phyloP scores from a whole-genome alignment of 495 filamentous ascomycete species.

The Aspergillus nanangensis region DNA sequence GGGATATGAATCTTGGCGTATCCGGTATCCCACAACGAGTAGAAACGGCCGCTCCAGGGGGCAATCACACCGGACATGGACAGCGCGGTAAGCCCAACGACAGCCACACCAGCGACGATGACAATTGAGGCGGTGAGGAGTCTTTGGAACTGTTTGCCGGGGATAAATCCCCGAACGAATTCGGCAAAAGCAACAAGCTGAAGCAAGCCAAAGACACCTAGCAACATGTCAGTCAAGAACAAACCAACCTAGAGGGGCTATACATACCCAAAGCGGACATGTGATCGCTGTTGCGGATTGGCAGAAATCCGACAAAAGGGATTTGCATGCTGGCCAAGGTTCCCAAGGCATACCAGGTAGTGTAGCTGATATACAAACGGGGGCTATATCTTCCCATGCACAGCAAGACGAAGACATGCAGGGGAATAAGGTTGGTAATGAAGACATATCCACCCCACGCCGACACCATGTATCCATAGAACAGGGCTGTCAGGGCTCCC shows the following conservation, averaged over 20 bases:
- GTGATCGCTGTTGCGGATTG: conserved; percentile 94
- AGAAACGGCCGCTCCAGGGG: conserved; percentile 98
- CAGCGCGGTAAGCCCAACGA: conserved; percentile 72
- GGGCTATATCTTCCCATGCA: conserved; percentile 97
- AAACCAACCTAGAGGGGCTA: background rate
- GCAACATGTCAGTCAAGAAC: conserved; percentile 6
- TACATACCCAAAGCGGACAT: conserved; percentile 90
- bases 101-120: conserved; percentile 66
- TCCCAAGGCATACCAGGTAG: conserved; percentile 95
- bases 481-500: conserved; percentile 90
- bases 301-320: conserved; percentile 96
- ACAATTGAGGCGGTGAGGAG: conserved; percentile 75
- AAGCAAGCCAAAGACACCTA: conserved; percentile 92
- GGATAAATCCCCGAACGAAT: conserved; percentile 79
- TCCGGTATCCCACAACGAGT: conserved; percentile 98
- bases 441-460: conserved; percentile 99
- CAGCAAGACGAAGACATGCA: conserved; percentile 92
- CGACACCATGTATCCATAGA: conserved; percentile 99
- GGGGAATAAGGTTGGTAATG: conserved; percentile 95
- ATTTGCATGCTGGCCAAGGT: conserved; percentile 99
- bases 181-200: conserved; percentile 94
- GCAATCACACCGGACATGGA: conserved; percentile 88
- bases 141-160: conserved; percentile 89
- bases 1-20: conserved; percentile 99
- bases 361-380: conserved; percentile 91